phyloP scores from a whole-genome alignment of 306 rosid species.

The Prosopis cineraria region DNA sequence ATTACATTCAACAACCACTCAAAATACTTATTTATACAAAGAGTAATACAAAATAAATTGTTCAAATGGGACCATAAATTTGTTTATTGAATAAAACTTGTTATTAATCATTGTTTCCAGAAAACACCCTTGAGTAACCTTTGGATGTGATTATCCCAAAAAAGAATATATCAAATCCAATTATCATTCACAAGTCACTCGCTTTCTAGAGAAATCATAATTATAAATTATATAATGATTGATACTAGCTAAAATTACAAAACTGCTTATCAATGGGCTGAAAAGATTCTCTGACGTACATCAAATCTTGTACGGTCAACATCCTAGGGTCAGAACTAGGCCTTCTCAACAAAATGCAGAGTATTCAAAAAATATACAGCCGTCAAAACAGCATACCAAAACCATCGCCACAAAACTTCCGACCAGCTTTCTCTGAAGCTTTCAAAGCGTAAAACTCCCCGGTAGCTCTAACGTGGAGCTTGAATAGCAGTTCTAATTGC shows the following conservation, averaged over 20 bases:
- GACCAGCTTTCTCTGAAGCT: constrained; percentile 9
- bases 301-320: constrained; percentile 1
- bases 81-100: too few relatives aligned
- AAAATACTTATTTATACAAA: too few relatives aligned
- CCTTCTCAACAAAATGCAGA: constrained; percentile 17
- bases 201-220: not conserved
- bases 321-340: constrained; percentile 30
- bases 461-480: constrained; percentile 13
- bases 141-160: too few relatives aligned
- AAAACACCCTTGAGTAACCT: too few relatives aligned
- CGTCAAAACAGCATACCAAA: constrained; percentile 3
- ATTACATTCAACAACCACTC: too few relatives aligned
- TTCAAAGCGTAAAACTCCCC: not conserved
- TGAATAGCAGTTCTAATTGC: not conserved
- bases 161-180: not conserved
- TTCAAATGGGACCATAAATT: too few relatives aligned
- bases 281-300: constrained; percentile 18
- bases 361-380: constrained; percentile 2
- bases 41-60: too few relatives aligned
- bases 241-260: not conserved
- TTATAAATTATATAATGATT: not conserved
- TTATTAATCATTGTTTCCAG: too few relatives aligned
- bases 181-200: not conserved
- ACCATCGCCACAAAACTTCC: constrained; percentile 4
- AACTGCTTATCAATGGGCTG: not conserved